Conservation (phyloP, 257 asterid species). For the Knoxia roxburghii region DNA sequence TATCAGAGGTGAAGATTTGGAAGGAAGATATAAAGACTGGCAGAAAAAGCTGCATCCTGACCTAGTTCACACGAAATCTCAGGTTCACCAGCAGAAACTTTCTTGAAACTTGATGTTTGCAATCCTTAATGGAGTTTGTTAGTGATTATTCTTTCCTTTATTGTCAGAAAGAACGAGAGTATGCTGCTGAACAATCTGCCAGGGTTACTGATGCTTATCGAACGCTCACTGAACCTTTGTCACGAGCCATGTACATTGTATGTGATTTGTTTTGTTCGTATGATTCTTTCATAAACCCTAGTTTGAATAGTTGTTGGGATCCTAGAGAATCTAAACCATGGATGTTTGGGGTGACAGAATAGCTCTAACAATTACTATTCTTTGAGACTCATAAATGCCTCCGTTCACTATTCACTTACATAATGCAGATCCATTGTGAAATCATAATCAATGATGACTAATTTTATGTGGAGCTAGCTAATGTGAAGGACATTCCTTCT, state of each 20-base stretch:
- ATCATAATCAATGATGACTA: not conserved
- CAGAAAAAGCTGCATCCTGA: conserved; percentile 99
- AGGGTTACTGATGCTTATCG: conserved; percentile 84
- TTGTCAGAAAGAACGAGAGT: conserved; percentile 71
- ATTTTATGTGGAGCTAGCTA: not conserved
- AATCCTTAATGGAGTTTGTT: not conserved
- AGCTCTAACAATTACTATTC: too few relatives aligned
- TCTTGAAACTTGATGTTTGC: not conserved
- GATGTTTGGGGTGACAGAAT: too few relatives aligned
- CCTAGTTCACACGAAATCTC: conserved; percentile 81
- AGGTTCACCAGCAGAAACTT: conserved; percentile 30
- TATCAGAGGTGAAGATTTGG: conserved; percentile 51
- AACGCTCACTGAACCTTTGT: conserved; percentile 67
- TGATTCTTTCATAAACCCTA: not conserved
- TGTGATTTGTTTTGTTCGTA: conserved; percentile 27
- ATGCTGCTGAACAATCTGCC: conserved; percentile 95
- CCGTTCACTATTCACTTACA: not conserved
- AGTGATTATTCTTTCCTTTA: conserved; percentile 17
- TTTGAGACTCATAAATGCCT: not conserved
- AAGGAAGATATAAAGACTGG: conserved; percentile 84
- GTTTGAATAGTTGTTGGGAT: not conserved
- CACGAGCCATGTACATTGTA: conserved; percentile 82
- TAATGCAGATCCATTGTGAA: not conserved
- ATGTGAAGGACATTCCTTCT: not conserved
- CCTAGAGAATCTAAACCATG: not conserved